A percentile compares a stretch with the other conserved stretches of the same genome.
Conservation (phyloP, 805 yeast species). For the Starmera quercuum region DNA sequence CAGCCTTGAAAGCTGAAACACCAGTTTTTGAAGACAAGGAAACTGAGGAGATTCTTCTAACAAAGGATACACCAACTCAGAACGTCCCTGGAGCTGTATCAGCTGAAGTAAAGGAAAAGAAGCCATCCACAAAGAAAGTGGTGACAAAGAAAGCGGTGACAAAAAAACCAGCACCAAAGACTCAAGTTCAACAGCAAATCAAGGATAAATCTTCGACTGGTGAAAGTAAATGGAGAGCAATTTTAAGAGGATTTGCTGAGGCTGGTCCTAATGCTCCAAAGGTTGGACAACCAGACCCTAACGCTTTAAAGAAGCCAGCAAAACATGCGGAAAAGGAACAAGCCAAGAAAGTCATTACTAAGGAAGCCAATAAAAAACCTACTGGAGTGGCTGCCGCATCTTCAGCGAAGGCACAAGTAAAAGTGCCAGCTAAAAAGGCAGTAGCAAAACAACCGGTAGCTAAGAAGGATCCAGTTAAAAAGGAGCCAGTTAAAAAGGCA, state of each 20-base stretch:
- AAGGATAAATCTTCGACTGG: too few relatives aligned
- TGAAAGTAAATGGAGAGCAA: neutral
- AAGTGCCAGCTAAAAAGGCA: neutral
- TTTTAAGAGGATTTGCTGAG: neutral
- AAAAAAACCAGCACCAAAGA: slow-evolving; percentile 2
- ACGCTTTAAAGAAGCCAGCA: neutral
- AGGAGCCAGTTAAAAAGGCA: neutral
- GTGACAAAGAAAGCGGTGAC: neutral
- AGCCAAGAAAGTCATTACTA: neutral
- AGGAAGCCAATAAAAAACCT: neutral
- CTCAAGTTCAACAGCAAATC: too few relatives aligned
- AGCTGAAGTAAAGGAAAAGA: neutral
- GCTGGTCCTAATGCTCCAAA: slow-evolving; percentile 2
- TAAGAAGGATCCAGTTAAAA: neutral
- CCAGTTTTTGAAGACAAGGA: neutral
- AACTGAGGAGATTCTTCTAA: neutral
- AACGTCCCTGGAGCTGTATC: neutral
- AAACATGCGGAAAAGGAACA: neutral
- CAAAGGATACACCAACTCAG: neutral
- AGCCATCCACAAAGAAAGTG: neutral
- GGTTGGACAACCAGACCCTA: neutral
- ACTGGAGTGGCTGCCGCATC: neutral
- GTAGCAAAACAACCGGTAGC: too few relatives aligned
- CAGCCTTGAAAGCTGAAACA: too few relatives aligned
- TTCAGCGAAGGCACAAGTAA: neutral